Evolutionary conservation across 192 early-diverging fungal species (phyloP), one percentile per base, ranked within the genome.

Genomic region (Funneliformis mosseae): DNA sequence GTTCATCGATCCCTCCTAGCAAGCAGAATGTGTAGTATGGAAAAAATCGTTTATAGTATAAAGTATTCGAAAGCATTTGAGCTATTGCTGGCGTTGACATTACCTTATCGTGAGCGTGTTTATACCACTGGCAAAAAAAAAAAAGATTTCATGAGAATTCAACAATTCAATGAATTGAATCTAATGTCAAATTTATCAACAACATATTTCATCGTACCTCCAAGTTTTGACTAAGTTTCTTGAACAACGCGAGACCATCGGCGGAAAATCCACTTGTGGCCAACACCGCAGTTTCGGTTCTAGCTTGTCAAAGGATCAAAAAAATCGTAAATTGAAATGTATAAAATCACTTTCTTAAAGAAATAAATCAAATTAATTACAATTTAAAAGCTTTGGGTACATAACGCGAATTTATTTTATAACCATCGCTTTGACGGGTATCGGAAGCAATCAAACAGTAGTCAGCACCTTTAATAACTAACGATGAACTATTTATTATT

Each of bases 11-110:
- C 38, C 98, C 98, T 5, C 94, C 97, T 71, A 99, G 80, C 23
- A 96, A 90, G 83, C 93, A 94, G 85, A 93, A 96, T 81, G 91
- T 90, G 83, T 97, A 98, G 87, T 97, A 99, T 2, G 97, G 97
- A 90, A 99, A 98, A 86, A 98, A 98, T 18, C 98, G 92, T 77
- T 93, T 94, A 55, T 86, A 86, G 83, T 99, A 99, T 45, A 99
- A 86, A 74, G 95, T 95, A 62, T 92, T 95, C 8, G 94, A 94
- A 9, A 99, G 88, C 95, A 98, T 92, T 87, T 98, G 98, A 8
- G 97, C 97, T 72, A 97, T 84, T 4, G 98, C 97, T 27, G 90
- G 85, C 0, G 89, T 88, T 62, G 90, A 90, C 93, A 99, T 99
- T 55, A 85, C 81, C 84, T 94, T 96, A 45, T 95, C 94, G 85